These are phyloP conservation scores for Collybiopsis luxurians DNA, from an alignment of 768 basidiomycete genomes.

Conservation along the genomic window DNA sequence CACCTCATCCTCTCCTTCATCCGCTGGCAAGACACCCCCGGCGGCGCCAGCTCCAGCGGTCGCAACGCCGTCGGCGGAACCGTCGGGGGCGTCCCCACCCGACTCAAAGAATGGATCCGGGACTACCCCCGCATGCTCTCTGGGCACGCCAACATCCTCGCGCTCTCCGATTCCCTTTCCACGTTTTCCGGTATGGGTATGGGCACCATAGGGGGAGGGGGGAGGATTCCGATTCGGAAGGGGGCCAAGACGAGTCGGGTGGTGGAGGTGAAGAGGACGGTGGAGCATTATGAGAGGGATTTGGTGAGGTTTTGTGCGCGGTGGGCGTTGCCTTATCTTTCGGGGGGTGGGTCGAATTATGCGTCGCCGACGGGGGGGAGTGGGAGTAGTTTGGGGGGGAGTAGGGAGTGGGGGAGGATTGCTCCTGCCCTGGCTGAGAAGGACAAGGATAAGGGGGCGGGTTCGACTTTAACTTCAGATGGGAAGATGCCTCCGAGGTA, in stretches of 20 bases:
- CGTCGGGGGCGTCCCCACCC: slow-evolving; percentile 70
- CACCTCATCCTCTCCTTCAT: slow-evolving; percentile 91
- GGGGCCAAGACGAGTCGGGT: slow-evolving; percentile 77
- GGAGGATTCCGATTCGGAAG: too few species aligned
- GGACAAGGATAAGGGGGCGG: slow-evolving; percentile 25
- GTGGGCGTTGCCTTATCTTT: slow-evolving; percentile 28
- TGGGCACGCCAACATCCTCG: slow-evolving; percentile 35
- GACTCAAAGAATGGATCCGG: slow-evolving; percentile 87
- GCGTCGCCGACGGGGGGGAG: not conserved
- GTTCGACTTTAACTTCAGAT: not conserved
- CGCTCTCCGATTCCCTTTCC: not conserved
- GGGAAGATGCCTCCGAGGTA: slow-evolving; percentile 54
- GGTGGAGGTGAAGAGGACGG: slow-evolving; percentile 75
- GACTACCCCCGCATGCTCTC: slow-evolving; percentile 84
- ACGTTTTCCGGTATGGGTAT: slow-evolving; percentile 54
- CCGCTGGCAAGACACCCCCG: slow-evolving; percentile 69
- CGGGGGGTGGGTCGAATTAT: not conserved
- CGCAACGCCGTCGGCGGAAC: slow-evolving; percentile 35
- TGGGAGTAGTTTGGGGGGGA: slow-evolving; percentile 25
- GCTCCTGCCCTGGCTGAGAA: slow-evolving; percentile 50
- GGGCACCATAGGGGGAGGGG: slow-evolving; percentile 12
- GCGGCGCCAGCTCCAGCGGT: too few species aligned
- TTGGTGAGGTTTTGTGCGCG: slow-evolving; percentile 63
- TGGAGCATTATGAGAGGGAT: slow-evolving; percentile 85
- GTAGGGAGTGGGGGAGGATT: slow-evolving; percentile 76